Evolutionary conservation across 345 rosid genomes (phyloP), one percentile per base, ranked within the genome.

Genomic region (Populus simonii): DNA sequence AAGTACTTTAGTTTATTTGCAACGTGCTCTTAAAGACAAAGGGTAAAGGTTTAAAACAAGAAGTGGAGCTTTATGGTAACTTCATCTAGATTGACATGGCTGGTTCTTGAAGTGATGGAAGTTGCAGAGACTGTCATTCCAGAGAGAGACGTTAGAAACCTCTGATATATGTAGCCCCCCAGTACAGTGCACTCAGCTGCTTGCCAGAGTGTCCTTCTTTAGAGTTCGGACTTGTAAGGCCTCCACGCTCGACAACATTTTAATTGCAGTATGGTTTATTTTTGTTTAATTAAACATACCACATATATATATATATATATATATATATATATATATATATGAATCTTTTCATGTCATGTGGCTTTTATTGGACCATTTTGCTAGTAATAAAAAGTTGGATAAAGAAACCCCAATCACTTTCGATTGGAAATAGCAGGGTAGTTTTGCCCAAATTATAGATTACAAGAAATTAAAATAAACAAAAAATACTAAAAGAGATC

Each of bases 51-150:
- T 1, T 18, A n/a, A 1, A 51, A 51, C n/a, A 6, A 53, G 59
- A 53, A 20, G 59, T 17, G 59, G 70, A 71, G 23, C 74, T 61
- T 38, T 53, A 45, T 49, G 66, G 82, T 81, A 73, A 82, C 67
- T 75, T 41, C 47, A 3, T 7, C 3, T 51, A 51, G 59, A 20
- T 18, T 7, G 57, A 51, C 57, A 51, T 51, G 22, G 59, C n/a
- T 18, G 49, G 49, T 4, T 51, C 59, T 18, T 47, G 51, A 47
- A 15, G 18, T 47, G 29, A n/a, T n/a, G 63, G 3, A 3, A 57
- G 63, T 10, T 10, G 0, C 62, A 3, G 12, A n/a, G 63, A 13
- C 63, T 8, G 63, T 27, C 63, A 57, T n/a, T 57, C 11, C 13
- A 22, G 27, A 57, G 62, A 57, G 27, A 57, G 62, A 57, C 62